These are phyloP conservation scores for Xanthoconium stramineum DNA, from an alignment of 768 basidiomycete species.

Conservation along the genomic window DNA sequence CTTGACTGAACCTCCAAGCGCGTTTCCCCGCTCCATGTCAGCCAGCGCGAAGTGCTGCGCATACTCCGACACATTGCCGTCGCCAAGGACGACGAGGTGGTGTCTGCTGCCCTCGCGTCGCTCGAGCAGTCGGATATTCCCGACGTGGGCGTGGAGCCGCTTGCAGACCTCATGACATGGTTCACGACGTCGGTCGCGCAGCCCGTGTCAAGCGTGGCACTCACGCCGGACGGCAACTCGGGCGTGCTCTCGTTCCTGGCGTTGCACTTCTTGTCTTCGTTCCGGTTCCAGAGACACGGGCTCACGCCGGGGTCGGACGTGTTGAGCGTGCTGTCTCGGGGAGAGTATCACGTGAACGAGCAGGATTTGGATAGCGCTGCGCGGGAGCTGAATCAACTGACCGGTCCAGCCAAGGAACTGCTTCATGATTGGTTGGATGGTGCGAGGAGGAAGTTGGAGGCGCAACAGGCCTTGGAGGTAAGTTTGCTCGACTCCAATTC, in stretches of 20 bases:
- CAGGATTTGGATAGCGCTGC: slow-evolving; percentile 84
- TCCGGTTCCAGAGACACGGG: slow-evolving; percentile 80
- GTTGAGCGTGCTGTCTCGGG: slow-evolving; percentile 80
- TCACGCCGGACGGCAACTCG: slow-evolving; percentile 89
- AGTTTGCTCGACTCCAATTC: background rate
- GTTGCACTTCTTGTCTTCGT: slow-evolving; percentile 68
- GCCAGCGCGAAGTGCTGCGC: slow-evolving; percentile 85
- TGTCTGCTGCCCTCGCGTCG: slow-evolving; percentile 61
- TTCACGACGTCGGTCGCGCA: slow-evolving; percentile 82
- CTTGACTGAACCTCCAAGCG: slow-evolving; percentile 29
- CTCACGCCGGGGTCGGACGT: slow-evolving; percentile 74
- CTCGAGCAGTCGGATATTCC: slow-evolving; percentile 71
- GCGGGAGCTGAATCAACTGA: slow-evolving; percentile 87
- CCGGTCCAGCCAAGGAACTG: slow-evolving; percentile 72
- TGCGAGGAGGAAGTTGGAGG: slow-evolving; percentile 83
- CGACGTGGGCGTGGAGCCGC: slow-evolving; percentile 81
- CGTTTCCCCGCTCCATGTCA: slow-evolving; percentile 22
- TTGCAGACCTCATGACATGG: slow-evolving; percentile 89
- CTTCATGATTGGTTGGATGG: slow-evolving; percentile 88
- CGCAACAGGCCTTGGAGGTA: slow-evolving; percentile 89
- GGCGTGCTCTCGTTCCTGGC: slow-evolving; percentile 85
- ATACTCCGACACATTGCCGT: slow-evolving; percentile 72
- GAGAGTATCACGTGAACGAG: slow-evolving; percentile 85
- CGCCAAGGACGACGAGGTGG: slow-evolving; percentile 68
- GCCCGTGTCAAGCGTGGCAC: slow-evolving; percentile 80